phyloP scores from a whole-genome alignment of 139 green algal species.

The Coccomyxa sp. region DNA sequence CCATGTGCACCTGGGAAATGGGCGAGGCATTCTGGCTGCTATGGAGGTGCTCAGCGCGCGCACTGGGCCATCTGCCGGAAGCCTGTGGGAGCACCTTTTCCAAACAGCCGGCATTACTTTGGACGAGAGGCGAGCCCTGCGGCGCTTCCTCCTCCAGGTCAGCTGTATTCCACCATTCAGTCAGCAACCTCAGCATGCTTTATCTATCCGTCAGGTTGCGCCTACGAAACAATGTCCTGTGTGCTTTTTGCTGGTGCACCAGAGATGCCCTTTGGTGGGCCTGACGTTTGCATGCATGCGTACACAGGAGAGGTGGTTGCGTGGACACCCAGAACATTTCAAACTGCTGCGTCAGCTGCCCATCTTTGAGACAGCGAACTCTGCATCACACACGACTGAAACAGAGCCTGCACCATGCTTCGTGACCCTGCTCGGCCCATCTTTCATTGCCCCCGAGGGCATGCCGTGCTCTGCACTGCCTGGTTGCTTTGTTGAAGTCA shows the following conservation, averaged over 20 bases:
- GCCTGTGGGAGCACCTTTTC: neutral
- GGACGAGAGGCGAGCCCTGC: neutral
- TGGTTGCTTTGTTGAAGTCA: neutral
- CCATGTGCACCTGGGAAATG: conserved; percentile 22
- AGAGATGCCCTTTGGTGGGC: too few species aligned
- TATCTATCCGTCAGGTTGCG: too few species aligned
- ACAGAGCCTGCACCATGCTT: neutral
- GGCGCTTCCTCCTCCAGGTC: neutral
- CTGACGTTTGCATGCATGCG: neutral
- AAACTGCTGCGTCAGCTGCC: neutral
- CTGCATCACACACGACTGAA: too few species aligned
- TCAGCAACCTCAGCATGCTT: too few species aligned
- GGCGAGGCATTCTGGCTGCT: conserved; percentile 26
- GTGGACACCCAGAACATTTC: neutral
- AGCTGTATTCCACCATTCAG: neutral
- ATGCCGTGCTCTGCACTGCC: neutral
- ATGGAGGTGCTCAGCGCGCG: conserved; percentile 1
- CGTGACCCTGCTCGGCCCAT: neutral
- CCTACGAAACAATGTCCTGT: too few species aligned
- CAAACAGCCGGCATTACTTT: neutral
- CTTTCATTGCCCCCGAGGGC: neutral
- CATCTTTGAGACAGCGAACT: too few species aligned
- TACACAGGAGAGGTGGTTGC: neutral
- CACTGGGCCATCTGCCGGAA: neutral
- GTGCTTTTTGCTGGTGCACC: too few species aligned